phyloP scores from a whole-genome alignment of 139 green algal genomes.

The Tetraselmis striata region DNA sequence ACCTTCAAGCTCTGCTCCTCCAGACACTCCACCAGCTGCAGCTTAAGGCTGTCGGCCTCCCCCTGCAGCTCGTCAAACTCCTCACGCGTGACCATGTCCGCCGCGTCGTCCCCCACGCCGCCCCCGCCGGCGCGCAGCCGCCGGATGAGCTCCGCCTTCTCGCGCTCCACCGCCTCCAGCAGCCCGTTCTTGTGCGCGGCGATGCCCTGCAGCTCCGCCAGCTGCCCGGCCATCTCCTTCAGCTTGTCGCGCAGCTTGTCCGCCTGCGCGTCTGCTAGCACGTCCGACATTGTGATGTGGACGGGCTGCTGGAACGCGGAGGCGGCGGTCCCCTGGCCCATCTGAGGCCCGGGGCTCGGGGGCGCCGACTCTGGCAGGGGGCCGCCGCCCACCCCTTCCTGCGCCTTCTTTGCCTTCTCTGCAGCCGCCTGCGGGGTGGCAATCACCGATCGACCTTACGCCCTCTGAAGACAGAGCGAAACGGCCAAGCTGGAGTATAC shows the following conservation, averaged over 20 bases:
- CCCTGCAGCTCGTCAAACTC: slow-evolving; percentile 40
- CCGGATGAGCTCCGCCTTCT: slow-evolving; percentile 30
- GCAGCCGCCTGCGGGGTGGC: neutral
- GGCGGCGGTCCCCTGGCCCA: neutral
- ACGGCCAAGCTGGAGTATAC: too few relatives aligned
- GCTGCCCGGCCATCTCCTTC: slow-evolving; percentile 32
- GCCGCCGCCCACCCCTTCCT: neutral
- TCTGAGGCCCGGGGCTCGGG: neutral
- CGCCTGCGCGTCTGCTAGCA: slow-evolving; percentile 40
- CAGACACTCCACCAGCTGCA: slow-evolving; percentile 40
- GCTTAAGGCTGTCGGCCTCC: slow-evolving; percentile 32
- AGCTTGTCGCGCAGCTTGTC: slow-evolving; percentile 40
- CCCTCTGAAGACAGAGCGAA: too few relatives aligned
- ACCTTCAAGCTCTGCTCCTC: slow-evolving; percentile 28
- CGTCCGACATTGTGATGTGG: neutral
- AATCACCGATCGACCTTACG: too few relatives aligned
- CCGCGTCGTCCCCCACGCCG: neutral
- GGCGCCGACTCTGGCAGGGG: too few relatives aligned
- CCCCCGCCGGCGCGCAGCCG: slow-evolving; percentile 12
- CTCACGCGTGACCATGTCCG: slow-evolving; percentile 33
- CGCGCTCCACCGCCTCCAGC: slow-evolving; percentile 4
- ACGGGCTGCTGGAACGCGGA: neutral
- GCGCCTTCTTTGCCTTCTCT: neutral
- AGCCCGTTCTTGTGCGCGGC: slow-evolving; percentile 10
- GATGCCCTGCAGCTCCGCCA: slow-evolving; percentile 40